Percentiles rank a stretch among this genome's conserved stretches.
Conservation (phyloP, 2,329 filamentous ascomycete genomes). For the Parasarocladium wereldwijsianum region DNA sequence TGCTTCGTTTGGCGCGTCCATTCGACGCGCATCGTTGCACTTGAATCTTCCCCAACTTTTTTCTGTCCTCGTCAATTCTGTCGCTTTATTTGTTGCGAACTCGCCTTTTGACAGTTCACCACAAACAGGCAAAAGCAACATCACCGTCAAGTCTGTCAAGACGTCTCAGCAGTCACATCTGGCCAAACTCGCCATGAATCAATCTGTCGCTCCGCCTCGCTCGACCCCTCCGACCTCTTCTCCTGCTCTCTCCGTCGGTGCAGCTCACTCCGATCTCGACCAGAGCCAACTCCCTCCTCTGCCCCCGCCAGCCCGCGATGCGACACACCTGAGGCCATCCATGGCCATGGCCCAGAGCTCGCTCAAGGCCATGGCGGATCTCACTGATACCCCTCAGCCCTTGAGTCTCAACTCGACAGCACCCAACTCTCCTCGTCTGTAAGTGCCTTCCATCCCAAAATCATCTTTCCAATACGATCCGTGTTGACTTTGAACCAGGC, state of each 20-base stretch:
- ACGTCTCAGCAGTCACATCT: constrained; percentile 24
- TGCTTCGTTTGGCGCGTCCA: too few relatives aligned
- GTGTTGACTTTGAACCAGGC: constrained; percentile 28
- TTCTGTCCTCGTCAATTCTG: too few relatives aligned
- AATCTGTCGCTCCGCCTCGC: constrained; percentile 19
- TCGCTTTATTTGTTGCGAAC: too few relatives aligned
- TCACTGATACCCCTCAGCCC: constrained; percentile 38
- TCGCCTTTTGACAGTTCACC: too few relatives aligned
- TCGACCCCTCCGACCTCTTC: constrained; percentile 15
- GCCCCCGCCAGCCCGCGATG: constrained; percentile 20
- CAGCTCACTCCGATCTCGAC: constrained; percentile 17
- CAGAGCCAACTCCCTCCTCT: constrained; percentile 17
- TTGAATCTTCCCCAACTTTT: too few relatives aligned
- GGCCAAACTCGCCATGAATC: constrained; percentile 31
- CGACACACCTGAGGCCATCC: constrained; percentile 12
- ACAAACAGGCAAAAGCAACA: too few relatives aligned
- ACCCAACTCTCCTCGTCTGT: constrained; percentile 44
- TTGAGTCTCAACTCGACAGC: constrained; percentile 44
- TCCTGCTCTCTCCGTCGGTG: constrained; percentile 7
- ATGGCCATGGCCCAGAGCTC: constrained; percentile 22
- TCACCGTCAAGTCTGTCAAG: too few relatives aligned
- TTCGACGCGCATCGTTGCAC: too few relatives aligned
- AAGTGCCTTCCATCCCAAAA: constrained; percentile 15
- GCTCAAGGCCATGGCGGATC: constrained; percentile 22
- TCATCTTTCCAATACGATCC: constrained; percentile 1